phyloP scores from a whole-genome alignment of 163 green algal genomes.

The Chlorella variabilis region DNA sequence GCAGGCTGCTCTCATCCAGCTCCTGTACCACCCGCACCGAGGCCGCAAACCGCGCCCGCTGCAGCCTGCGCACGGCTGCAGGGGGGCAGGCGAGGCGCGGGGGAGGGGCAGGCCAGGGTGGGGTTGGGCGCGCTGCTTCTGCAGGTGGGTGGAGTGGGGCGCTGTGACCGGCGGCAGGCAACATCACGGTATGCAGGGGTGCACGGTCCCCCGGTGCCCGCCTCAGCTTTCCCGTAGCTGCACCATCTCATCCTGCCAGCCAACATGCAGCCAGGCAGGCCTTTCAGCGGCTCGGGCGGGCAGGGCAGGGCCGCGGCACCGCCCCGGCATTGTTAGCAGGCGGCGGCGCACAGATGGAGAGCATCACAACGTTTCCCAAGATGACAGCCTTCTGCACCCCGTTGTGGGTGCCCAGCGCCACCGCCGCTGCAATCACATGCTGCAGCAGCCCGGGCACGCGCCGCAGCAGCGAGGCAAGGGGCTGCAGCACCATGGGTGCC shows the following conservation, averaged over 20 bases:
- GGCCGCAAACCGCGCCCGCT: constrained; percentile 34
- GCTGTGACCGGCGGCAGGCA: too few species aligned
- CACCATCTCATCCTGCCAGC: too few species aligned
- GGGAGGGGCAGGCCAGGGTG: not conserved
- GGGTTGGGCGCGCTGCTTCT: too few species aligned
- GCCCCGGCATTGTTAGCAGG: not conserved
- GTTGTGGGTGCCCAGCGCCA: not conserved
- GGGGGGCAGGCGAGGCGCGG: not conserved
- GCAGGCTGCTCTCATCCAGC: constrained; percentile 20
- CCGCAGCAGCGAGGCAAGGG: not conserved
- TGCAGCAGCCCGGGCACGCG: not conserved
- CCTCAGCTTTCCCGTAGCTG: too few species aligned
- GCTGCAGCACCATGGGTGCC: not conserved
- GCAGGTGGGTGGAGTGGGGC: too few species aligned
- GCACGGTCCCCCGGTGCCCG: too few species aligned
- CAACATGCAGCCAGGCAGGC: too few species aligned
- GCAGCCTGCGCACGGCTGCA: constrained; percentile 21
- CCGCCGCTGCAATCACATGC: not conserved
- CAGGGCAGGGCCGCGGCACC: too few species aligned
- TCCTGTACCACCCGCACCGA: constrained; percentile 38
- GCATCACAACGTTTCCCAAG: constrained; percentile 32
- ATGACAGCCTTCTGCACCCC: constrained; percentile 15
- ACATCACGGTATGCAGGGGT: too few species aligned
- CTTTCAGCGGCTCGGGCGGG: too few species aligned
- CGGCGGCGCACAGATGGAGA: constrained; percentile 12